These are phyloP conservation scores for Quercus gilva DNA, from an alignment of 306 rosid genomes.

Conservation along the genomic window DNA sequence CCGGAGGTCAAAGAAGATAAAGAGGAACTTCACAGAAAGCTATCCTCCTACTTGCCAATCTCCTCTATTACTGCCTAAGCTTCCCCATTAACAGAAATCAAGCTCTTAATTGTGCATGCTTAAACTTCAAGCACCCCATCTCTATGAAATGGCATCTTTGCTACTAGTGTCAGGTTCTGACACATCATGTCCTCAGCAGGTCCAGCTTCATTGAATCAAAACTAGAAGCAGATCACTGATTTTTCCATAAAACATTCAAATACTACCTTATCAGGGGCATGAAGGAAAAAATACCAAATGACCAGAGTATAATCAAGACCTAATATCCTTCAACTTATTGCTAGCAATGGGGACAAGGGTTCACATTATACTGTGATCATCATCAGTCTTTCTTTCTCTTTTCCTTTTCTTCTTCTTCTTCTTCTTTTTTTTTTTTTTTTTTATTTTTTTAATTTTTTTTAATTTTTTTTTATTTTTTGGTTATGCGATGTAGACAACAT, in stretches of 20 bases:
- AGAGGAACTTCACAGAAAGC: background rate
- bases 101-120: background rate
- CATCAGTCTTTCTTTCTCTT: background rate
- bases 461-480: too few species aligned
- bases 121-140: background rate
- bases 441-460: too few species aligned
- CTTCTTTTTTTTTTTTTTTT: too few species aligned
- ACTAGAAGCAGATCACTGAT: background rate
- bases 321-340: background rate
- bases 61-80: background rate
- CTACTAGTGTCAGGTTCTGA: background rate
- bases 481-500: background rate
- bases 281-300: background rate
- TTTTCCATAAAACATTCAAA: background rate
- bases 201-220: background rate
- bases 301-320: background rate
- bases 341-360: background rate
- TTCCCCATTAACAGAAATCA: background rate
- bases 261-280: background rate
- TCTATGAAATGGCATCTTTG: background rate
- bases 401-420: too few species aligned
- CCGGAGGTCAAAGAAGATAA: background rate
- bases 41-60: background rate
- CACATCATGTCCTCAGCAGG: constrained; percentile 8
- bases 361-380: background rate